Evolutionary conservation across 140 eudicot species (phyloP), one percentile per base, ranked within the genome.

Genomic region (Cichorium intybus): DNA sequence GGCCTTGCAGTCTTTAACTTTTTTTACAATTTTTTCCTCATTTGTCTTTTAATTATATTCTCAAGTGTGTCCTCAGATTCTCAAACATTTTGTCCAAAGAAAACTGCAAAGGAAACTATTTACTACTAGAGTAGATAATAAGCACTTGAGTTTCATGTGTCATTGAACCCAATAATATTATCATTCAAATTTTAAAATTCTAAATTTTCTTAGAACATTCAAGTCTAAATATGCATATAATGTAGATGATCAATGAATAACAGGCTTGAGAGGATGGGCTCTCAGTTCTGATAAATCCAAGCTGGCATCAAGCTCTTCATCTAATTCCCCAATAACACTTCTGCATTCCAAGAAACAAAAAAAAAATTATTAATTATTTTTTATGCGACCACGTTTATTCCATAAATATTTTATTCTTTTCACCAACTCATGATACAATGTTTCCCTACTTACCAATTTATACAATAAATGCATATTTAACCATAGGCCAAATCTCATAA

Each of bases 181-280:
- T 10, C 3, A 10, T 10, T 39, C 16, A 39, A 39, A 35, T 3
- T 14, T 15, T 43, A 2, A 43, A 43, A 14, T 43, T 43, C 18
- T 0, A 43, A 12, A 11, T 43, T 43, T 43, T 15, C 20, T 10
- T 39, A 39, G 7, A 43, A 43, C 49, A 43, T 43, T 35, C 14
- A 14, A 43, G 37, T 31, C 37, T 7, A 31, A 2, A 31, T 31
- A 31, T 31, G 6, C 31, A 31, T 2, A 31, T 3, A 5, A 43
- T 43, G n/a, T 3, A 43, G 17, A 43, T 14, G 64, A 71, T 73
- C 58, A 87, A 62, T 84, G 95, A 71, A 90, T 87, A 39, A 90
- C 85, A 22, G 95, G 97, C 78, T 84, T 87, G 61, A 87, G 68
- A 39, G 97, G 95, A 69, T 87, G 95, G 70, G 88, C 97, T 77